phyloP scores from a whole-genome alignment of 805 yeast species.

The Wickerhamiella australiensis region DNA sequence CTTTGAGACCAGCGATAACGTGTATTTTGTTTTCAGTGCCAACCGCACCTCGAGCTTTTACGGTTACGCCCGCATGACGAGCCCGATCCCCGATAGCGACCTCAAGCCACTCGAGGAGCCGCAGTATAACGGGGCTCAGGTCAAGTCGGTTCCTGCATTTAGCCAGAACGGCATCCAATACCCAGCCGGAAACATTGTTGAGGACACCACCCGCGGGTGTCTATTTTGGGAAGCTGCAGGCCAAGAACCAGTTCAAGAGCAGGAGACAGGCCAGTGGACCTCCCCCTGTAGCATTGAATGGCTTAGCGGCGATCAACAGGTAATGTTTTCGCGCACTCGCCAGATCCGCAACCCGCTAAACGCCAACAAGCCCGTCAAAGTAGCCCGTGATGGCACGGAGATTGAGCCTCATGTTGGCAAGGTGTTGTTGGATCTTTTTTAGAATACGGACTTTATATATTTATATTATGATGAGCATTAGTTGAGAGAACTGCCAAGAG shows the following conservation, averaged over 20 bases:
- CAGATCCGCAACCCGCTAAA: conserved; percentile 30
- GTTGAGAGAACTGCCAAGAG: neutral
- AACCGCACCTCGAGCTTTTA: conserved; percentile 32
- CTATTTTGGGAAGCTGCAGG: conserved; percentile 31
- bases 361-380: conserved; percentile 31
- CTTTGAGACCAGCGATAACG: conserved; percentile 26
- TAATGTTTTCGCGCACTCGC: conserved; percentile 27
- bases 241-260: conserved; percentile 17
- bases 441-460: neutral
- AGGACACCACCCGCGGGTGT: conserved; percentile 29
- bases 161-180: conserved; percentile 14
- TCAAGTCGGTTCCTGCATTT: conserved; percentile 6
- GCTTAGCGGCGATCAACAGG: conserved; percentile 23
- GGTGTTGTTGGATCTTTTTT: conserved; percentile 25
- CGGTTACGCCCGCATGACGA: conserved; percentile 32
- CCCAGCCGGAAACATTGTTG: conserved; percentile 29
- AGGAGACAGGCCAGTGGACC: conserved; percentile 26
- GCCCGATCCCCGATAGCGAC: conserved; percentile 19
- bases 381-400: conserved; percentile 36
- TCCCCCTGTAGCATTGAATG: conserved; percentile 30
- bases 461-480: neutral
- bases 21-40: conserved; percentile 32
- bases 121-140: conserved; percentile 1
- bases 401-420: conserved; percentile 29
- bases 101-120: conserved; percentile 10